Percentiles rank a stretch among this genome's conserved stretches.
These are phyloP conservation scores for Dioszegia aurantiaca DNA, from an alignment of 768 basidiomycete genomes.

Conservation along the genomic window DNA sequence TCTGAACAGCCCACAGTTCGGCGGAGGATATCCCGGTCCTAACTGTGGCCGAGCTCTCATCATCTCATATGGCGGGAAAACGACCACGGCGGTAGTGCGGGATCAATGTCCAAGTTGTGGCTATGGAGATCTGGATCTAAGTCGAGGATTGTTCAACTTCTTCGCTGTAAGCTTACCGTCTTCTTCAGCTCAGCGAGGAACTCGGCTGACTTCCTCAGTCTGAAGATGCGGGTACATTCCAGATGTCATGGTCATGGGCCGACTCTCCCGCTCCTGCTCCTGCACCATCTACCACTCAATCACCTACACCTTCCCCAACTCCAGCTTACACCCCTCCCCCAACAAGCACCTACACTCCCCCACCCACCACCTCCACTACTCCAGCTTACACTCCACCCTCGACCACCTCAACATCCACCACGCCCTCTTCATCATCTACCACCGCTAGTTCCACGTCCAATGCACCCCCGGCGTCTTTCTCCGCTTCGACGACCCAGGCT, in stretches of 20 bases:
- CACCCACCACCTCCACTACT: slow-evolving; percentile 21
- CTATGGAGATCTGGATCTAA: slow-evolving; percentile 66
- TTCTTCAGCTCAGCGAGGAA: background rate
- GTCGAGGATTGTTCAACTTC: slow-evolving; percentile 63
- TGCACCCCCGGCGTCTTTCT: no score
- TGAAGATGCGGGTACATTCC: slow-evolving; percentile 59
- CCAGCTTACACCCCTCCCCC: background rate
- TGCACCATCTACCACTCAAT: slow-evolving; percentile 25
- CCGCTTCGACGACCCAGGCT: slow-evolving; percentile 13
- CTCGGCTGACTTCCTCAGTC: slow-evolving; percentile 17
- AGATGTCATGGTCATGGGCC: slow-evolving; percentile 63
- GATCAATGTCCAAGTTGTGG: slow-evolving; percentile 73
- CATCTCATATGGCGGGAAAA: slow-evolving; percentile 64
- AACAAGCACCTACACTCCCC: slow-evolving; percentile 13
- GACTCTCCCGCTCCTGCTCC: slow-evolving; percentile 42
- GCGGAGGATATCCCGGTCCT: slow-evolving; percentile 59
- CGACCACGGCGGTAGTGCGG: slow-evolving; percentile 60
- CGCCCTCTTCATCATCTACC: slow-evolving; percentile 21
- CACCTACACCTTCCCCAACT: background rate
- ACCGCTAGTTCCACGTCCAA: no score
- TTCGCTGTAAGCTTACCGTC: slow-evolving; percentile 54
- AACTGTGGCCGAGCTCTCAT: slow-evolving; percentile 64
- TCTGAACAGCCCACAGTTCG: slow-evolving; percentile 57
- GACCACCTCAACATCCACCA: slow-evolving; percentile 15
- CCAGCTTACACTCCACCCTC: slow-evolving; percentile 21